phyloP scores from a whole-genome alignment of 1,284 basidiomycete species.

The Cystobasidium slooffiae region DNA sequence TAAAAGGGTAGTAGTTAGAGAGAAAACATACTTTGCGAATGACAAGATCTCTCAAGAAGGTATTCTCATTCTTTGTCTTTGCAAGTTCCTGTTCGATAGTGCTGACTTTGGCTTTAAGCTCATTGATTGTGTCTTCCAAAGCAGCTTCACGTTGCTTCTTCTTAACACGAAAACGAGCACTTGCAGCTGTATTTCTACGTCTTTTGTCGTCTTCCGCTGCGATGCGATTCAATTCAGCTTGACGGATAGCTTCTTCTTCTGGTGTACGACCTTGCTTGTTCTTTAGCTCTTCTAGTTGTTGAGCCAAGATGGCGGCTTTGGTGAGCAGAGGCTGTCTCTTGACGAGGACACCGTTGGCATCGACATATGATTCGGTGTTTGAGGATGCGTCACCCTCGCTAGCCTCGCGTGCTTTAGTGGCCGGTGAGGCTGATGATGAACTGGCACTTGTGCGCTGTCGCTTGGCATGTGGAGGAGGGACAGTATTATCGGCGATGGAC shows the following conservation, averaged over 20 bases:
- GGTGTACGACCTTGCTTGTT: conserved; percentile 25
- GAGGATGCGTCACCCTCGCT: conserved; percentile 1
- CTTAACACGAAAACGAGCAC: conserved; percentile 93
- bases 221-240: conserved; percentile 40
- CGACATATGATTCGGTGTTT: conserved; percentile 6
- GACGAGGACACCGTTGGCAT: conserved; percentile 20
- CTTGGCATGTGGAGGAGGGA: not conserved
- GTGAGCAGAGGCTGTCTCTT: conserved; percentile 37
- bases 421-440: conserved; percentile 15
- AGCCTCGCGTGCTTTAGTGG: conserved; percentile 4
- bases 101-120: conserved; percentile 79
- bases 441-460: conserved; percentile 12
- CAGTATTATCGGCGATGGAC: not conserved
- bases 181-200: conserved; percentile 88
- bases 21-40: conserved; percentile 61
- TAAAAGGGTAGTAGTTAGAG: not conserved
- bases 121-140: conserved; percentile 84
- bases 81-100: conserved; percentile 91
- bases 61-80: conserved; percentile 86
- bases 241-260: conserved; percentile 38
- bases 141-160: conserved; percentile 98
- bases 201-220: conserved; percentile 77
- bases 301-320: conserved; percentile 35
- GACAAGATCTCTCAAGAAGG: conserved; percentile 90
- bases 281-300: conserved; percentile 27